Percentiles rank a stretch among this genome's conserved stretches.
Evolutionary conservation across 768 basidiomycete species (phyloP).

Genomic region (Termitomyces eurrhizus): DNA sequence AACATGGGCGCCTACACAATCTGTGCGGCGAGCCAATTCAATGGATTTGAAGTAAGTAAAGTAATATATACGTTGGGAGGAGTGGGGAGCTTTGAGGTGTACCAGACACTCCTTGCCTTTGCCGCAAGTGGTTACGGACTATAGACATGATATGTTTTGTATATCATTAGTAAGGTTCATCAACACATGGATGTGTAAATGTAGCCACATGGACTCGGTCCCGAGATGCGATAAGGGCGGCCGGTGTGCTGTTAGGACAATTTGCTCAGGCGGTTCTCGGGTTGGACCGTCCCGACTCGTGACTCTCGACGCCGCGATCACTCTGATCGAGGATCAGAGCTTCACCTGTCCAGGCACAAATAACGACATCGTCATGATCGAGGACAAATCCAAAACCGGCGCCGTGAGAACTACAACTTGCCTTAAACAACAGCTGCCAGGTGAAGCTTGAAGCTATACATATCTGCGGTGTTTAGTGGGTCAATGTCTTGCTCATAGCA

Average conservation of each 20-base stretch:
- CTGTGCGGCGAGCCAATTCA: slow-evolving; percentile 95
- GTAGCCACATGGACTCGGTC: slow-evolving; percentile 22
- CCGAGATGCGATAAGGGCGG: slow-evolving; percentile 31
- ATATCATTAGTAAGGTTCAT: slow-evolving; percentile 20
- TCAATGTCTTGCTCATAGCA: neutral
- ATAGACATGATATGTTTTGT: slow-evolving; percentile 14
- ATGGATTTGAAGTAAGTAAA: slow-evolving; percentile 80
- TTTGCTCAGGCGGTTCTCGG: slow-evolving; percentile 29
- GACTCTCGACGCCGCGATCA: slow-evolving; percentile 30
- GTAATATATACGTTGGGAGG: slow-evolving; percentile 77
- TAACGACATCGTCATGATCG: slow-evolving; percentile 31
- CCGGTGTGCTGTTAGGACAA: slow-evolving; percentile 19
- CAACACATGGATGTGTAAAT: slow-evolving; percentile 19
- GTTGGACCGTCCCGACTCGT: slow-evolving; percentile 26
- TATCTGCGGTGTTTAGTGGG: neutral
- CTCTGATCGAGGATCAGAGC: slow-evolving; percentile 29
- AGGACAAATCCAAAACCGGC: slow-evolving; percentile 22
- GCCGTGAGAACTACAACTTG: slow-evolving; percentile 4
- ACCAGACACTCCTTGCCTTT: slow-evolving; percentile 46
- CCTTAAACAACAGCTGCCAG: neutral
- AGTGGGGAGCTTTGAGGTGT: slow-evolving; percentile 46
- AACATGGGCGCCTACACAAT: slow-evolving; percentile 99
- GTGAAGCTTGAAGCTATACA: neutral
- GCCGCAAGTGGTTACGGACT: slow-evolving; percentile 39
- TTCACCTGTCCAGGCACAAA: slow-evolving; percentile 24